Evolutionary conservation across 768 basidiomycete species (phyloP), one percentile per base, ranked within the genome.

Genomic region (Phanerochaete carnosa): DNA sequence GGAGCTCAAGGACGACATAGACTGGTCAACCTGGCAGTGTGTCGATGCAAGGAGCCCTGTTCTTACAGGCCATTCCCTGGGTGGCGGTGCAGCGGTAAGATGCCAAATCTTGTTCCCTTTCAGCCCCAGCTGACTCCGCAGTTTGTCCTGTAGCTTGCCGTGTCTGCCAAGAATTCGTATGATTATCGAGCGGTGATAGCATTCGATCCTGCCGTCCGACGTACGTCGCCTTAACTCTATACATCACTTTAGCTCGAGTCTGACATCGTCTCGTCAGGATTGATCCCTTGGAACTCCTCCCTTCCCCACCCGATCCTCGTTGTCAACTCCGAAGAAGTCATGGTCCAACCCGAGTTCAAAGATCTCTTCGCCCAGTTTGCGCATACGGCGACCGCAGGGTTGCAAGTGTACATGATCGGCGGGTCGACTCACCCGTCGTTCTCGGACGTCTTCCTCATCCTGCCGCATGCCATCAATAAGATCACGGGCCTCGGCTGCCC

Each of bases 241-340:
- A 43, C 22, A 23, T 32, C 52, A n/a, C 7, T 9, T 29, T 6
- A 26, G 32, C 30, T 37, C 35, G 22, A 4, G 8, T 19, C 39
- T 43, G 19, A 43, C 39, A 4, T 19, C 71, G 23, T 13, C n/a
- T 22, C 13, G 13, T 46, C 28, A 72, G 75, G 72, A 7, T 51
- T 72, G n/a, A 60, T 63, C 8, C 69, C 72, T 8, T 70, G 70
- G 68, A 59, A 46, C 15, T 62, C 57, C 50, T 45, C 49, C n/a
- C 62, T 70, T 15, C 65, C 68, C 39, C 68, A 68, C 13, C 76
- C 76, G 0, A 61, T 75, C 7, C 70, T 79, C 22, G 73, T 75
- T 15, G 68, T 80, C 68, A 77, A 77, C 61, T 76, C 75, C 4
- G 73, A 76, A 25, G 77, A 77, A 28, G 77, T 76, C 62, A 72